Conservation (phyloP, 768 basidiomycete genomes). For the Leucosporidium scottii region DNA sequence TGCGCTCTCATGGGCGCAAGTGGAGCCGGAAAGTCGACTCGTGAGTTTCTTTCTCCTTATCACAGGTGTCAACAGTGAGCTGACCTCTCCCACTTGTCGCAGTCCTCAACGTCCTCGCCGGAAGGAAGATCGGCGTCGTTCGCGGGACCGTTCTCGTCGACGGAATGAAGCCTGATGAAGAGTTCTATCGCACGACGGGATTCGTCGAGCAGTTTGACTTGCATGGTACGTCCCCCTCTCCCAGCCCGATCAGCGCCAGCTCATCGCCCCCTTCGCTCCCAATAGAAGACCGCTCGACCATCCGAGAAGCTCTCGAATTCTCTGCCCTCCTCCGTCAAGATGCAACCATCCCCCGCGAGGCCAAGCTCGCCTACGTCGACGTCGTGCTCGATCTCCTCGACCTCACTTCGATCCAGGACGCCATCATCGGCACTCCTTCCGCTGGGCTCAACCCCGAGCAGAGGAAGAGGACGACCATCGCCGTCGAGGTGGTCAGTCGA, state of each 20-base stretch:
- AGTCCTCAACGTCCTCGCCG: slow-evolving; percentile 39
- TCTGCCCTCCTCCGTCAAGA: slow-evolving; percentile 46
- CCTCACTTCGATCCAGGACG: slow-evolving; percentile 46
- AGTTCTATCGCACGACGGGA: slow-evolving; percentile 47
- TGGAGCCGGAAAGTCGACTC: slow-evolving; percentile 45
- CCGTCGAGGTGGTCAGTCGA: slow-evolving; percentile 41
- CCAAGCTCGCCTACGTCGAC: slow-evolving; percentile 46
- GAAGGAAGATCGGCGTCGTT: slow-evolving; percentile 45
- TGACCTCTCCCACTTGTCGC: background rate
- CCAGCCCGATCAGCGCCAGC: slow-evolving; percentile 1
- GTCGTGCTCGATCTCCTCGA: slow-evolving; percentile 45
- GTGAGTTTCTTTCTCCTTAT: slow-evolving; percentile 29
- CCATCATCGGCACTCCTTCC: slow-evolving; percentile 47
- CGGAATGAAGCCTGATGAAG: slow-evolving; percentile 41
- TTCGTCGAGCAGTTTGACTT: slow-evolving; percentile 42
- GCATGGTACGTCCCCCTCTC: slow-evolving; percentile 38
- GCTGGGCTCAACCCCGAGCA: slow-evolving; percentile 44
- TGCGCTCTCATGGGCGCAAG: slow-evolving; percentile 48
- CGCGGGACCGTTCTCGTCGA: slow-evolving; percentile 47
- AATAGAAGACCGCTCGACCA: slow-evolving; percentile 38
- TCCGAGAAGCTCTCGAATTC: slow-evolving; percentile 47
- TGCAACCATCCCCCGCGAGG: slow-evolving; percentile 39
- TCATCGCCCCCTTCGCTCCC: slow-evolving; percentile 24
- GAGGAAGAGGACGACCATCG: slow-evolving; percentile 50
- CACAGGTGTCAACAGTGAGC: slow-evolving; percentile 17